Evolutionary conservation across 176 grass and related monocot genomes (phyloP).

Genomic region (Hordeum marinum): DNA sequence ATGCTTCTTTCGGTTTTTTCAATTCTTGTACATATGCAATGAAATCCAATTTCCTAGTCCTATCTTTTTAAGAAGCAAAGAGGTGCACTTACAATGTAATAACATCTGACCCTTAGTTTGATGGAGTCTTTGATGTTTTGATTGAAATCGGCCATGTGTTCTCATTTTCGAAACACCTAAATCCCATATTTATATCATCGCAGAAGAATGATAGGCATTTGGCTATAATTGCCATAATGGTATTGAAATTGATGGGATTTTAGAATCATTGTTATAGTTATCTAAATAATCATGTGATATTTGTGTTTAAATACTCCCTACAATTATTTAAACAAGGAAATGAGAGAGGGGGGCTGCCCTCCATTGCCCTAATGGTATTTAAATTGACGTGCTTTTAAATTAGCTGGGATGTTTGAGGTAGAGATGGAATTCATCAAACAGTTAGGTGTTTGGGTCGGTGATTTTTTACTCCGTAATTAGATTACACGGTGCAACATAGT

Average conservation of each 20-base stretch:
- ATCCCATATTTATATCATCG: background rate
- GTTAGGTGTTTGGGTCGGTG: too few relatives aligned
- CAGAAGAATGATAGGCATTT: background rate
- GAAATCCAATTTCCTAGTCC: too few relatives aligned
- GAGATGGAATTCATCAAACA: too few relatives aligned
- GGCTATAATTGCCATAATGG: background rate
- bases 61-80: background rate
- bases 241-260: background rate
- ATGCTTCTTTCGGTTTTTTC: too few relatives aligned
- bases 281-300: background rate
- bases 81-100: conserved; percentile 19
- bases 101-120: background rate
- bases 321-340: background rate
- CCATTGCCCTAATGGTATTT: background rate
- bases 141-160: background rate
- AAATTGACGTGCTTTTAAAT: too few relatives aligned
- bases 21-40: too few relatives aligned
- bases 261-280: background rate
- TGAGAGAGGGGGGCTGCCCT: background rate
- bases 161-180: background rate
- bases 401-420: too few relatives aligned
- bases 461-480: too few relatives aligned
- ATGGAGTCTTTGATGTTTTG: background rate
- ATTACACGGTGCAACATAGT: too few relatives aligned
- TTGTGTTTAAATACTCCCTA: background rate